Evolutionary conservation across 352 stramenopile genomes (phyloP), one percentile per base, ranked within the genome.

Genomic region (Globisporangium alternatum): DNA sequence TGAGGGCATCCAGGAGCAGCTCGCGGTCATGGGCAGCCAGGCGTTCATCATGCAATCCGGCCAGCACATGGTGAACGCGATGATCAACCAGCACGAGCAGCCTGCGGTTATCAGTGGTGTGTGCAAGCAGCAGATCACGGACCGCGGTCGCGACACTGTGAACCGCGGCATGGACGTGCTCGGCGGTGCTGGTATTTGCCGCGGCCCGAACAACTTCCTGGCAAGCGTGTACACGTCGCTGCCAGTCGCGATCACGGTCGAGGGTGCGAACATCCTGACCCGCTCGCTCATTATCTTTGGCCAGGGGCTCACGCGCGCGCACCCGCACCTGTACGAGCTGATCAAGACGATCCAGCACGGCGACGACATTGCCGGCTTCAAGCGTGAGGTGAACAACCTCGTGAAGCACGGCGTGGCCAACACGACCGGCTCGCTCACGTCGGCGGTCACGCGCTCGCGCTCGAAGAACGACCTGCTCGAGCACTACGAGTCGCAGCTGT

Each of bases 121-220:
- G 47, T 99, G 98, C 95, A 99, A 99, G 82, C 97, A 99, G 83
- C 97, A 99, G 75, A 98, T 98, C 62, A 99, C 97, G 17, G 80
- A 97, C 65, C 90, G 96, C 65, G 96, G 96, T 66, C 94, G 97
- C 69, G 86, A 97, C 39, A 97, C 96, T 28, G 92, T 99, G 41
- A 97, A 98, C 68, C 94, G 95, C 53, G 97, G 89, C 48, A 99
- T 99, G 97, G 97, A 99, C 66, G 90, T 99, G 65, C 84, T 98
- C 9, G 97, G 96, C 63, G 97, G 97, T 55, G 96, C 96, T 39
- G 97, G 93, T 64, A 99, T 99, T 73, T 99, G 96, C 80, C 96
- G 93, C 71, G 97, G 97, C 39, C 92, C 97, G 19, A 98, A 96
- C 68, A 99, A 99, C 76, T 98, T 98, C 67, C 67, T 99, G 12